Conservation (phyloP, 31 red algal species). For the Bonnemaisonia californica region DNA sequence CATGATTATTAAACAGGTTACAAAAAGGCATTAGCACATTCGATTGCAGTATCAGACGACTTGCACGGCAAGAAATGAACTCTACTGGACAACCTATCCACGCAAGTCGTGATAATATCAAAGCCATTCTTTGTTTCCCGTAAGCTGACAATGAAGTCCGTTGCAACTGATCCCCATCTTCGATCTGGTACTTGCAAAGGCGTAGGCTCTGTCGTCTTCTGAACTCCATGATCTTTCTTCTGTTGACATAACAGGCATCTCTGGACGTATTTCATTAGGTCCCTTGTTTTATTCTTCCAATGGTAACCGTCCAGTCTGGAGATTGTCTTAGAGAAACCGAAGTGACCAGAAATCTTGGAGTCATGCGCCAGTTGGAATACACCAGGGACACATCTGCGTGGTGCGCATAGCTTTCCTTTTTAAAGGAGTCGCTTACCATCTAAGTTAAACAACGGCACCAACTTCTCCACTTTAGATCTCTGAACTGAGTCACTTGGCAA, state of each 20-base stretch:
- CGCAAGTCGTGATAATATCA: no score
- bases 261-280: conserved; percentile 12
- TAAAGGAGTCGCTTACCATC: not conserved
- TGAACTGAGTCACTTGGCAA: not conserved
- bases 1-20: no score
- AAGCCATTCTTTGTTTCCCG: no score
- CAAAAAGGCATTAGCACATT: no score
- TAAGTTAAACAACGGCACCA: not conserved
- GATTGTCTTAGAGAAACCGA: conserved; percentile 29
- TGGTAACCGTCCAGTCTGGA: not conserved
- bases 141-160: no score
- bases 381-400: not conserved
- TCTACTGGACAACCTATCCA: no score
- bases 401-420: conserved; percentile 18
- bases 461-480: not conserved
- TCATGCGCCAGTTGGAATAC: conserved; percentile 16
- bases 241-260: conserved; percentile 26
- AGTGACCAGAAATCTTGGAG: conserved; percentile 4
- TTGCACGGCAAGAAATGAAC: no score
- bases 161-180: not conserved
- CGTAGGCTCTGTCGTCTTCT: not conserved
- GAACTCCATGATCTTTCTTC: not conserved
- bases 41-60: no score
- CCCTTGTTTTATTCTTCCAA: conserved; percentile 31
- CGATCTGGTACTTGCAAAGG: not conserved